These are phyloP conservation scores for Penicillium sp. DNA, from an alignment of 2,329 filamentous ascomycete species.

Conservation along the genomic window DNA sequence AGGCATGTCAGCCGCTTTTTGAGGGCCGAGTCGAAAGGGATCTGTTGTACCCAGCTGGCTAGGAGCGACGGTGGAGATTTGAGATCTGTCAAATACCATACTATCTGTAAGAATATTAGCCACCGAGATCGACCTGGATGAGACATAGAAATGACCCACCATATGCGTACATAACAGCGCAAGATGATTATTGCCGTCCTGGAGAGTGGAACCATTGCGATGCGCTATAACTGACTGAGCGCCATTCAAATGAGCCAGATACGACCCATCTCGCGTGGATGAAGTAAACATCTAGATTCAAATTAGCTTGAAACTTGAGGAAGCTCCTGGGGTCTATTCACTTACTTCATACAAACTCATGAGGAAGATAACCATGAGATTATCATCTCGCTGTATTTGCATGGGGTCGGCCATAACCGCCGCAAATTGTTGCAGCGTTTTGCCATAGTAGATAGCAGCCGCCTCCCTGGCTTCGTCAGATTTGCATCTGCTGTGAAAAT, in stretches of 20 bases:
- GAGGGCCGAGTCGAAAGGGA: slow-evolving; percentile 2
- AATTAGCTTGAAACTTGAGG: background rate
- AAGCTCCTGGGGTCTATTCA: background rate
- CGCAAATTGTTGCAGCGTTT: slow-evolving; percentile 8
- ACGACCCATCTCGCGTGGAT: slow-evolving; percentile 9
- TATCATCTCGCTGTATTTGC: slow-evolving; percentile 7
- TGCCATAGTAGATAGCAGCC: slow-evolving; percentile 8
- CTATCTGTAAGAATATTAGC: background rate
- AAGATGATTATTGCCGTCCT: slow-evolving; percentile 5
- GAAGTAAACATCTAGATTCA: slow-evolving; percentile 11
- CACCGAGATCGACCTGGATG: no score
- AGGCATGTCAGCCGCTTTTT: slow-evolving; percentile 3
- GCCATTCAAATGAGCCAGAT: slow-evolving; percentile 14
- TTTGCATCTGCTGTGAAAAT: slow-evolving; percentile 7
- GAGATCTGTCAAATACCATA: slow-evolving; percentile 6
- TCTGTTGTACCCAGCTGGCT: slow-evolving; percentile 6
- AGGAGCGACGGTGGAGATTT: slow-evolving; percentile 3
- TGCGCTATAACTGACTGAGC: slow-evolving; percentile 13
- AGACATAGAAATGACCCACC: background rate
- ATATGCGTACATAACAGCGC: slow-evolving; percentile 11
- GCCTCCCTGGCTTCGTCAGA: slow-evolving; percentile 8
- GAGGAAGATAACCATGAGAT: slow-evolving; percentile 11
- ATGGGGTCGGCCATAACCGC: slow-evolving; percentile 2
- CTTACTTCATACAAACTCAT: slow-evolving; percentile 16
- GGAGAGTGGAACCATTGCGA: background rate